Conservation (phyloP, 345 rosid species). For the Triadica sebifera region DNA sequence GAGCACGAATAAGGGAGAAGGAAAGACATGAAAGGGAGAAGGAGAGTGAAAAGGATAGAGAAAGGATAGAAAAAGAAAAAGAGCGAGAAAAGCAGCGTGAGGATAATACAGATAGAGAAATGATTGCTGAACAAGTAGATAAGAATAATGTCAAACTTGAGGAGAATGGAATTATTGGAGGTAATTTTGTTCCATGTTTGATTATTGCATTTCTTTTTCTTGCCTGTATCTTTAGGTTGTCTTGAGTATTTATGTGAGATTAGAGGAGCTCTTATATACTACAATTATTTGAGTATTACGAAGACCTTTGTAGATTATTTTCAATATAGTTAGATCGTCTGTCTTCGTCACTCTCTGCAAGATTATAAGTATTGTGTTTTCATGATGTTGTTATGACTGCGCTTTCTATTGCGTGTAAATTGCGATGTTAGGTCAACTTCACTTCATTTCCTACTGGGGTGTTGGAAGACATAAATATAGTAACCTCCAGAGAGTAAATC, state of each 20-base stretch:
- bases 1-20: slow-evolving; percentile 60
- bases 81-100: slow-evolving; percentile 61
- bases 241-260: not conserved
- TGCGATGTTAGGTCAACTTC: not conserved
- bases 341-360: not conserved
- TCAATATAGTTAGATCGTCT: too few relatives aligned
- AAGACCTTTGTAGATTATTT: too few relatives aligned
- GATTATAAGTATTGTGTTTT: slow-evolving; percentile 2
- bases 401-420: too few relatives aligned
- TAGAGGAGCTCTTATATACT: not conserved
- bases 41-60: slow-evolving; percentile 54
- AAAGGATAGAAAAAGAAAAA: slow-evolving; percentile 58
- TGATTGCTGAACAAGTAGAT: slow-evolving; percentile 50
- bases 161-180: slow-evolving; percentile 58
- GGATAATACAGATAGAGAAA: slow-evolving; percentile 48
- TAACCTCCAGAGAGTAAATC: not conserved
- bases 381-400: not conserved
- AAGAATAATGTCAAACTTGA: slow-evolving; percentile 43
- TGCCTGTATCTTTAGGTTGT: slow-evolving; percentile 1
- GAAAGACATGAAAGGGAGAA: slow-evolving; percentile 69
- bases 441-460: not conserved
- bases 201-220: slow-evolving; percentile 3
- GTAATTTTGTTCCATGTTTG: slow-evolving; percentile 27
- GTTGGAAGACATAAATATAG: not conserved
- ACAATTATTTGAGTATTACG: not conserved